Conservation (phyloP, 2,329 filamentous ascomycete species). For the Trichocomaceae sp. region DNA sequence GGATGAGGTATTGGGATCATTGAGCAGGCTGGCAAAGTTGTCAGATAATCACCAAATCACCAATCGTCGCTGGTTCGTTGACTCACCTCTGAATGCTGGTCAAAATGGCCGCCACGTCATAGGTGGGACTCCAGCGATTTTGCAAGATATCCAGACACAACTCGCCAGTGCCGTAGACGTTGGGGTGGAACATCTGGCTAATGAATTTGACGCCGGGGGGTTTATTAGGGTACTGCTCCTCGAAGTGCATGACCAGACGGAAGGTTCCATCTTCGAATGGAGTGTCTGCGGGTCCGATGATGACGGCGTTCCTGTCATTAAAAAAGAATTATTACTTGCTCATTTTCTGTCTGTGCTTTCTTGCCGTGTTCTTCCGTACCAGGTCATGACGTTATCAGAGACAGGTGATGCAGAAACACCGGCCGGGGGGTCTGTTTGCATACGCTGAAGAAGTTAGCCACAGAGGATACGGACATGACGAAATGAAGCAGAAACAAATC, state of each 20-base stretch:
- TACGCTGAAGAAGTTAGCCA: constrained; percentile 57
- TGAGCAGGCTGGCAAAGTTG: constrained; percentile 62
- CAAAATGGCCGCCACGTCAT: constrained; percentile 93
- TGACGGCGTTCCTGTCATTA: constrained; percentile 79
- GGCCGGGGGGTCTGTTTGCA: constrained; percentile 97
- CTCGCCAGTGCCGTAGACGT: constrained; percentile 95
- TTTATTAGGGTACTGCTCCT: constrained; percentile 98
- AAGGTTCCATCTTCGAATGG: constrained; percentile 98
- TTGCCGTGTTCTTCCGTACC: constrained; percentile 19
- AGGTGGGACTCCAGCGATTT: constrained; percentile 97
- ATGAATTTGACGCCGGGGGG: constrained; percentile 97
- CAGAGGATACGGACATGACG: neutral
- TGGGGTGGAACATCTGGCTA: constrained; percentile 98
- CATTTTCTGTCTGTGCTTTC: neutral
- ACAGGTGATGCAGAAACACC: constrained; percentile 95
- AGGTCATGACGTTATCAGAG: constrained; percentile 48
- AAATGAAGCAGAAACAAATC: neutral
- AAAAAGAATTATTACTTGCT: constrained; percentile 21
- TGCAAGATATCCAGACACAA: constrained; percentile 94
- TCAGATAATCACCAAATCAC: neutral
- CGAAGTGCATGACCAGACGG: constrained; percentile 96
- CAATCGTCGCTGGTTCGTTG: neutral
- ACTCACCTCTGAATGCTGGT: constrained; percentile 92
- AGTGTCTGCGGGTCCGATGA: constrained; percentile 93
- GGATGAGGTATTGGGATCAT: constrained; percentile 97